phyloP scores from a whole-genome alignment of 2,329 filamentous ascomycete genomes.

The Botrytis byssoidea region DNA sequence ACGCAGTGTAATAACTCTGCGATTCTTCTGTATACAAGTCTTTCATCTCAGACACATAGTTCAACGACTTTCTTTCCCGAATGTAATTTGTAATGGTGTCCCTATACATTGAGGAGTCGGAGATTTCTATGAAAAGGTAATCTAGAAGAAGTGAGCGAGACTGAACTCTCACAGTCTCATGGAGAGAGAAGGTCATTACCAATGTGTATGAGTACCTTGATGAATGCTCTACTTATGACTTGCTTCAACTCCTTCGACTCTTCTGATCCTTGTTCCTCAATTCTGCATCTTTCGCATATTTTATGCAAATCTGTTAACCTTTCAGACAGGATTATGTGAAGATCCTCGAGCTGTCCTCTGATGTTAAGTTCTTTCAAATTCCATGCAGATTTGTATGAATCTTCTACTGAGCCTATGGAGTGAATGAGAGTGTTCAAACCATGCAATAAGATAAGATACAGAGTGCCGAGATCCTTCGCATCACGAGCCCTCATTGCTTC shows the following conservation, averaged over 20 bases:
- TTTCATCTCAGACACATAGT: background rate
- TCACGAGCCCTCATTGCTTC: background rate
- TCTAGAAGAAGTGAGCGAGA: background rate
- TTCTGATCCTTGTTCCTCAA: background rate
- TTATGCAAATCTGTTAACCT: background rate
- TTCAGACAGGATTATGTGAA: background rate
- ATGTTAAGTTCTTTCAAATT: background rate
- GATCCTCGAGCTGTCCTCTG: background rate
- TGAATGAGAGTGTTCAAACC: background rate
- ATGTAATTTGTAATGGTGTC: background rate
- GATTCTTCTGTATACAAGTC: background rate
- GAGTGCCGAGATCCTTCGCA: background rate
- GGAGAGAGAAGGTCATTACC: background rate
- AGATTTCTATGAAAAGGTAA: background rate
- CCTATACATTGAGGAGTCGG: background rate
- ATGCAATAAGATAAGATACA: background rate
- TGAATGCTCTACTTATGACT: background rate
- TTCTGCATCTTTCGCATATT: background rate
- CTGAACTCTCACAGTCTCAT: background rate
- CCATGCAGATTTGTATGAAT: background rate
- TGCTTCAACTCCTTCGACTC: background rate
- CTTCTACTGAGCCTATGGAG: background rate
- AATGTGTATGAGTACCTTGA: background rate
- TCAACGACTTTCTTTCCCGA: background rate
- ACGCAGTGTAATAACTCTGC: background rate